Evolutionary conservation across 352 stramenopile species (phyloP).

Genomic region (Globisporangium nagaii): DNA sequence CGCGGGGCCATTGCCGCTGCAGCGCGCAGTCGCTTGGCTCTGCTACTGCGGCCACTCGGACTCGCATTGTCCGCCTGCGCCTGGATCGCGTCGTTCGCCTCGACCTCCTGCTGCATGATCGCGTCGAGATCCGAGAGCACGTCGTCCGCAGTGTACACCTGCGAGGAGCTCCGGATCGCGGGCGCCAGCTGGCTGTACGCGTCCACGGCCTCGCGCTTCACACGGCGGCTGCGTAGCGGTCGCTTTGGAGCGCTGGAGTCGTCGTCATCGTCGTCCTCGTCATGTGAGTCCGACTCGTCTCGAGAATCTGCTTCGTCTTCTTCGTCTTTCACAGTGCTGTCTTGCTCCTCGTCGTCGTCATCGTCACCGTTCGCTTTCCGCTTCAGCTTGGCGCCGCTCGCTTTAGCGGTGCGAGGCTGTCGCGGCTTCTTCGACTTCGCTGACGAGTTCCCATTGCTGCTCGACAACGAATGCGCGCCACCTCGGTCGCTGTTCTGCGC

Average conservation of each 20-base stretch:
- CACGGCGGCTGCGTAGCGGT: constrained; percentile 8
- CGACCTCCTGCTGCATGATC: constrained; percentile 33
- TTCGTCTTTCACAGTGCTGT: constrained; percentile 1
- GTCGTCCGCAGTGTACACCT: constrained; percentile 38
- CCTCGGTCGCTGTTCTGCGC: neutral
- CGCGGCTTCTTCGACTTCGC: neutral
- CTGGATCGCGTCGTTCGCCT: constrained; percentile 13
- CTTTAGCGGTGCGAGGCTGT: constrained; percentile 2
- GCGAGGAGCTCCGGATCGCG: constrained; percentile 14
- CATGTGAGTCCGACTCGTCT: constrained; percentile 14
- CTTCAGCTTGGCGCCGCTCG: constrained; percentile 30
- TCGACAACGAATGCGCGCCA: neutral
- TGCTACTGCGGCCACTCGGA: neutral
- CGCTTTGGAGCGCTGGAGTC: neutral
- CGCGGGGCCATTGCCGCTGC: neutral
- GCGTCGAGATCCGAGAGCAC: constrained; percentile 36
- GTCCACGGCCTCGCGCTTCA: constrained; percentile 17
- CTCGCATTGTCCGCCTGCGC: neutral
- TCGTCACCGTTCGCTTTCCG: constrained; percentile 6
- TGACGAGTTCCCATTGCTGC: neutral
- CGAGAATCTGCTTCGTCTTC: constrained; percentile 9
- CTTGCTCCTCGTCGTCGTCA: constrained; percentile 15
- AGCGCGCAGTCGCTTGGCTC: neutral
- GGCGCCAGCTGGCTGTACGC: constrained; percentile 33
- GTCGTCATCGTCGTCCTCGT: constrained; percentile 6